Evolutionary conservation across 257 asterid species (phyloP), one percentile per base, ranked within the genome.

Genomic region (Voacanga thouarsii): DNA sequence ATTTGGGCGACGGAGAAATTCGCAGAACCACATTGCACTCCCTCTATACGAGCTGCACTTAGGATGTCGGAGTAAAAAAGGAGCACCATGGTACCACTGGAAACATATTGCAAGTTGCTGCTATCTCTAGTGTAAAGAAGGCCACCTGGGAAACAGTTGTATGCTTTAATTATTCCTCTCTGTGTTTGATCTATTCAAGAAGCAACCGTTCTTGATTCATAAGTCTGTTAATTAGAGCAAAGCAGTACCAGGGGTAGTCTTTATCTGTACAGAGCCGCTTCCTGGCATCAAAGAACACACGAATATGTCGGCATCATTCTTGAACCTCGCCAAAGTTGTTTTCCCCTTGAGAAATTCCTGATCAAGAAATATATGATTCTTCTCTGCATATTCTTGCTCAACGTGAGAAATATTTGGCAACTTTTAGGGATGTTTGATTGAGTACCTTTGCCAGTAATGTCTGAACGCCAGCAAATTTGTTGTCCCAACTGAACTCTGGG

Each of bases 401-500:
- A 59, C 56, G 39, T 23, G 4, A 3, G 12, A 45, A 45, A 24
- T 18, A 71, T n/a, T 51, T n/a, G 23, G 33, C 9, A 24, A 24
- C 33, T 15, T 45, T 24, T 4, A 12, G 61, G 43, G 11, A 15
- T 19, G 26, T 10, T 56, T 53, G 1, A 23, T 12, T 28, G 3
- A 11, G 9, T 57, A 85, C 97, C 97, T 85, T 89, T 5, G 96
- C 89, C 72, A 91, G 82, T 81, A 93, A 84, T 72, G 84, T 85
- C 79, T 94, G 97, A 72, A 82, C 96, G 44, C 98, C 98, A 21
- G 90, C 90, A 80, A 89, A 89, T 80, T 94, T 94, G 83, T 86
- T 88, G 72, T 94, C 98, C 97, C 98, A 94, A 76, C 98, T 92
- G 83, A 94, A 94, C 79, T 94, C 98, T 5, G 91, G 41, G 41